Evolutionary conservation across 1,284 basidiomycete genomes (phyloP).

Genomic region (Cryptococcus sp.): DNA sequence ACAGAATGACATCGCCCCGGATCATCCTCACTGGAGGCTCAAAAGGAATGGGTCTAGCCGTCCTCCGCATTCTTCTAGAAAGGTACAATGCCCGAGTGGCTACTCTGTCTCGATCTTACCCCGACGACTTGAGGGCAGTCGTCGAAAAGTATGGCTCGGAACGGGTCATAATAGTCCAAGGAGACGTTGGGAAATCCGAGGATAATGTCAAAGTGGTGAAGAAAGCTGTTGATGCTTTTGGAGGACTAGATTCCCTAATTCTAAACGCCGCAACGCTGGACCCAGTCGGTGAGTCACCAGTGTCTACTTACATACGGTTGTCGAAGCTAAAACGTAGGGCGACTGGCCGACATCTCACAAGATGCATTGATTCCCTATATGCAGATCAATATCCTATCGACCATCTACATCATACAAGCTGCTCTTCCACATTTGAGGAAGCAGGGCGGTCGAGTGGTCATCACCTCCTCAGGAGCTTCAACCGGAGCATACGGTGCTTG

Average conservation of each 20-base stretch:
- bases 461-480: constrained; percentile 54
- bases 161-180: constrained; percentile 31
- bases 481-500: constrained; percentile 50
- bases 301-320: not conserved
- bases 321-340: constrained; percentile 12
- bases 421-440: constrained; percentile 51
- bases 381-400: constrained; percentile 53
- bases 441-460: constrained; percentile 46
- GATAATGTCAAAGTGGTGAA: constrained; percentile 40
- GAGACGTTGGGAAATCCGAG: constrained; percentile 48
- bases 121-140: constrained; percentile 46
- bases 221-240: constrained; percentile 47
- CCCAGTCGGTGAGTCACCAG: constrained; percentile 36
- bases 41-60: constrained; percentile 53
- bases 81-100: constrained; percentile 48
- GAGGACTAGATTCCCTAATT: constrained; percentile 50
- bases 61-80: constrained; percentile 47
- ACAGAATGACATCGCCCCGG: constrained; percentile 21
- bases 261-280: constrained; percentile 53
- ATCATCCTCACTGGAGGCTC: constrained; percentile 46
- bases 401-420: constrained; percentile 50
- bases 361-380: constrained; percentile 30
- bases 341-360: constrained; percentile 27
- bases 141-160: constrained; percentile 30
- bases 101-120: constrained; percentile 50